These are phyloP conservation scores for Aureobasidium sp. DNA, from an alignment of 2,329 filamentous ascomycete genomes.

Conservation along the genomic window DNA sequence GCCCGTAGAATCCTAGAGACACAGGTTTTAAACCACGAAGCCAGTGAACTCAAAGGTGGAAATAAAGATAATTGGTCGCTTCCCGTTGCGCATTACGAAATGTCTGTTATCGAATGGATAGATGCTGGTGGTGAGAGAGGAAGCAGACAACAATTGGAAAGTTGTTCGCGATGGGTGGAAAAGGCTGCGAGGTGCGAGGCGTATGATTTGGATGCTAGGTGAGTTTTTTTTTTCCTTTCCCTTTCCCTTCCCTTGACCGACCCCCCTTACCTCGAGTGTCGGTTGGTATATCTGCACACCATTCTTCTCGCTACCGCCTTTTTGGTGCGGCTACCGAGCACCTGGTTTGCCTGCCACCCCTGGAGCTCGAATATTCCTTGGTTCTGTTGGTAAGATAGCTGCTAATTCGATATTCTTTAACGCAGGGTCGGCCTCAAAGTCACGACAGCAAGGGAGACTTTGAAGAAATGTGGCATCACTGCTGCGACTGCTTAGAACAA, in stretches of 20 bases:
- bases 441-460: conserved; percentile 72
- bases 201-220: conserved; percentile 77
- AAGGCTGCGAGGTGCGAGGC: conserved; percentile 75
- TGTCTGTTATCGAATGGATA: conserved; percentile 83
- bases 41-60: conserved; percentile 60
- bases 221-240: conserved; percentile 25
- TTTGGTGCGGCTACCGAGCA: background rate
- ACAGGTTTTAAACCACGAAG: conserved; percentile 68
- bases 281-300: background rate
- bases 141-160: conserved; percentile 55
- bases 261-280: conserved; percentile 7
- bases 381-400: background rate
- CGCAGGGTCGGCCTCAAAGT: conserved; percentile 70
- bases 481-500: background rate
- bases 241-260: background rate
- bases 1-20: conserved; percentile 70
- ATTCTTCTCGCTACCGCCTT: background rate
- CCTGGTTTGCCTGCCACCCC: background rate
- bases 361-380: background rate
- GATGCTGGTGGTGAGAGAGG: conserved; percentile 55
- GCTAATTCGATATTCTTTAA: background rate
- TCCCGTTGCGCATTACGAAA: conserved; percentile 86
- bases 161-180: conserved; percentile 71
- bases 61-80: conserved; percentile 75
- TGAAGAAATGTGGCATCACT: conserved; percentile 44